Evolutionary conservation across 1,284 basidiomycete genomes (phyloP).

Genomic region (Sporisorium exsertum): DNA sequence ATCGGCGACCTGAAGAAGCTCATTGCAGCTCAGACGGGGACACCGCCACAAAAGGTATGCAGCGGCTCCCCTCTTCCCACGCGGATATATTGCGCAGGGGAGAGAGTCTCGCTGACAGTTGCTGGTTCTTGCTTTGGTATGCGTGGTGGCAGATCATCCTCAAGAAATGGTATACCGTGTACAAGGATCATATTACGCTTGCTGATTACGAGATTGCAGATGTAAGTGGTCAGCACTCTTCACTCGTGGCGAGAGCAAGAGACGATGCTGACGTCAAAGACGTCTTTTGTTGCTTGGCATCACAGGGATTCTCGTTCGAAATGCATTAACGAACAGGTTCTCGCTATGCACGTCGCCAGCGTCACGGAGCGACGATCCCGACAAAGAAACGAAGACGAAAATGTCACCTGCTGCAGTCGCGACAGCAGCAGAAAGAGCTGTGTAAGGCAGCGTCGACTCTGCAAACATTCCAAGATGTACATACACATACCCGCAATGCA

Average conservation of each 20-base stretch:
- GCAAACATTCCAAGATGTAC: not conserved
- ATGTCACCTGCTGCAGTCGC: not conserved
- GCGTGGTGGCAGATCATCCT: constrained; percentile 79
- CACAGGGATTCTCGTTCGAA: constrained; percentile 44
- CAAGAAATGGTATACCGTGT: constrained; percentile 83
- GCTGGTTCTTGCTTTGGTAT: not conserved
- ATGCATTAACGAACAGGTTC: constrained; percentile 27
- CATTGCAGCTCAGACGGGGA: constrained; percentile 95
- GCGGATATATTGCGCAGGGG: too few relatives aligned
- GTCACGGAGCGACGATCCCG: too few relatives aligned
- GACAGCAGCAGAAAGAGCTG: not conserved
- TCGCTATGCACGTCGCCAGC: not conserved
- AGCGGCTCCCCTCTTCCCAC: too few relatives aligned
- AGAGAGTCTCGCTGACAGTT: not conserved
- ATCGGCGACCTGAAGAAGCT: constrained; percentile 96
- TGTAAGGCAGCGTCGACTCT: too few relatives aligned
- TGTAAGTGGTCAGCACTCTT: too few relatives aligned
- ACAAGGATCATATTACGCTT: constrained; percentile 80
- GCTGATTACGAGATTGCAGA: constrained; percentile 80
- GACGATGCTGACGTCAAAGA: not conserved
- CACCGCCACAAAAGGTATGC: constrained; percentile 73
- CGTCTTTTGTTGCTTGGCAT: not conserved
- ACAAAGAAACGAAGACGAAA: too few relatives aligned
- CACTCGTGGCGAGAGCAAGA: too few relatives aligned
- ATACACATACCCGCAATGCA: not conserved